A percentile compares a stretch with the other conserved stretches of the same genome.
Evolutionary conservation across 768 basidiomycete genomes (phyloP).

Genomic region (Russula olivacea): DNA sequence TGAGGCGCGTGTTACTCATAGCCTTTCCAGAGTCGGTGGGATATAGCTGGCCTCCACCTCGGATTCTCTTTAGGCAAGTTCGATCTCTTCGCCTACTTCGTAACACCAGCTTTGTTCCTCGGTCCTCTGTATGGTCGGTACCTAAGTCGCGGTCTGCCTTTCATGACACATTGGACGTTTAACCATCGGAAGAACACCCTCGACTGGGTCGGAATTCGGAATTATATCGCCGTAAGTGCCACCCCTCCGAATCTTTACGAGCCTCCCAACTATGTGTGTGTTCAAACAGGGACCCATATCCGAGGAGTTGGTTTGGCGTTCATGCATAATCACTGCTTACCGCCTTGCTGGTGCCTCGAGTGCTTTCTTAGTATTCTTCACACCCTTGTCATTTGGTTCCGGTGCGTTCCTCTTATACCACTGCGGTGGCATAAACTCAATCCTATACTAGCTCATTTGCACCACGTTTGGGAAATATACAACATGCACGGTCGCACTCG

Average conservation of each 20-base stretch:
- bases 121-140: conserved; percentile 67
- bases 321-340: conserved; percentile 72
- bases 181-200: conserved; percentile 36
- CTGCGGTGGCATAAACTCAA: conserved; percentile 8
- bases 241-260: too few species aligned
- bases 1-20: neutral
- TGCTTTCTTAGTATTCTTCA: conserved; percentile 62
- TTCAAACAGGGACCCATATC: conserved; percentile 76
- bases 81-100: conserved; percentile 47
- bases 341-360: conserved; percentile 55
- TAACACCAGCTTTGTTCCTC: conserved; percentile 67
- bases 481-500: conserved; percentile 63
- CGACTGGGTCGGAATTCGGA: conserved; percentile 59
- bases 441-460: conserved; percentile 64
- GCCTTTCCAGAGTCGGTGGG: conserved; percentile 10
- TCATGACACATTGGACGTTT: conserved; percentile 48
- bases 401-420: conserved; percentile 43
- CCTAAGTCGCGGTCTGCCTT: conserved; percentile 45
- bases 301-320: conserved; percentile 88
- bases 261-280: neutral
- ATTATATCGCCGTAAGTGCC: conserved; percentile 52
- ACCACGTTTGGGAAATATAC: conserved; percentile 88
- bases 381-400: conserved; percentile 83
- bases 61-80: conserved; percentile 26
- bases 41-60: conserved; percentile 26